Percentiles rank a stretch among this genome's conserved stretches.
Evolutionary conservation across 495 filamentous ascomycete species (phyloP).

Genomic region (Bathelium albidoporum): DNA sequence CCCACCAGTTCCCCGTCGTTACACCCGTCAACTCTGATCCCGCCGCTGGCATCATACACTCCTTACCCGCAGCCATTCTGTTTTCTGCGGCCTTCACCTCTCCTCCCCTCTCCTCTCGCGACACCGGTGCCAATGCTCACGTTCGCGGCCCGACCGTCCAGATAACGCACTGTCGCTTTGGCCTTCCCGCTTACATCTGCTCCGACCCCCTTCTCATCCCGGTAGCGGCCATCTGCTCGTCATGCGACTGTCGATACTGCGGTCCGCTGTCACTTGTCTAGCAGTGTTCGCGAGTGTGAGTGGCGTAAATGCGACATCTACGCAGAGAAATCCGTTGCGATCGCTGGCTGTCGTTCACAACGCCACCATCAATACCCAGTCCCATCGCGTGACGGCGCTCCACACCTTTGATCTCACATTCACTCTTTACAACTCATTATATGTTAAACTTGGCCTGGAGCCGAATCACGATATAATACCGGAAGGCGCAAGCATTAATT

Average conservation of each 20-base stretch:
- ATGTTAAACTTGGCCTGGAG: conserved; percentile 69
- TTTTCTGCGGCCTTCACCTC: too few relatives aligned
- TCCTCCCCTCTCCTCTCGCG: neutral
- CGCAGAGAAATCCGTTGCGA: conserved; percentile 62
- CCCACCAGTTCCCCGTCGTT: neutral
- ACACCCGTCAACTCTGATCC: too few relatives aligned
- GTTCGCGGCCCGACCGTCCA: neutral
- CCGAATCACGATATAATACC: conserved; percentile 87
- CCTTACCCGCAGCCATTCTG: neutral
- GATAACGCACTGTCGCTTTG: neutral
- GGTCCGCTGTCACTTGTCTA: neutral
- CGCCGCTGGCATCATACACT: neutral
- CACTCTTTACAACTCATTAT: conserved; percentile 51
- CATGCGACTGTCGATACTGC: neutral
- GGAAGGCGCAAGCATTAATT: conserved; percentile 61
- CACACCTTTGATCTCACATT: conserved; percentile 79
- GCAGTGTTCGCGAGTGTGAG: neutral
- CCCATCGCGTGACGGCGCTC: conserved; percentile 65
- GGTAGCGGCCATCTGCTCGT: neutral
- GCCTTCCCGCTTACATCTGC: neutral
- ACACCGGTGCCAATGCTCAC: neutral
- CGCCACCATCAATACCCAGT: conserved; percentile 65
- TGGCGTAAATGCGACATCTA: conserved; percentile 50
- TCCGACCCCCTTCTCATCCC: neutral
- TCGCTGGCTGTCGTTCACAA: conserved; percentile 66